phyloP scores from a whole-genome alignment of 2,329 filamentous ascomycete genomes.

The Phyllosticta citriasiana region DNA sequence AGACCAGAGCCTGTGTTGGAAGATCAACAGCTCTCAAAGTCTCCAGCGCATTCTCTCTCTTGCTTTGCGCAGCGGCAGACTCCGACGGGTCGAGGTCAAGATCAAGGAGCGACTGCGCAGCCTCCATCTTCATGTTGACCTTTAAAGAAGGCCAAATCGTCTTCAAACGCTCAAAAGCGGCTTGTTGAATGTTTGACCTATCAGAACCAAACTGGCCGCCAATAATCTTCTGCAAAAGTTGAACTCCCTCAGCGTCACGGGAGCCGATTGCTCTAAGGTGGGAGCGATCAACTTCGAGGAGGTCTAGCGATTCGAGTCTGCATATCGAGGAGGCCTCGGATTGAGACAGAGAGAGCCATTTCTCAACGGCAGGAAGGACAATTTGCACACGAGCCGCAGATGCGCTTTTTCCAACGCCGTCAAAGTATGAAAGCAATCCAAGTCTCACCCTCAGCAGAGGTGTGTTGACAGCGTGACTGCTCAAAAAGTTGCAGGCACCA shows the following conservation, averaged over 20 bases:
- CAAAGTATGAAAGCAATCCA: constrained; percentile 60
- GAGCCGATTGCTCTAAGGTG: constrained; percentile 44
- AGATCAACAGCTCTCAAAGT: constrained; percentile 64
- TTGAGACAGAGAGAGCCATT: constrained; percentile 53
- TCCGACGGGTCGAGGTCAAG: constrained; percentile 41
- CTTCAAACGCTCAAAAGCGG: constrained; percentile 59
- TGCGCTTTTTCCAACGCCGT: constrained; percentile 60
- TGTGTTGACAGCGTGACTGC: constrained; percentile 59
- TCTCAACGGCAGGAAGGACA: constrained; percentile 63
- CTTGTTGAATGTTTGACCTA: constrained; percentile 48
- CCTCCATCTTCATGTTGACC: constrained; percentile 47
- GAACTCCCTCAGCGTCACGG: constrained; percentile 48
- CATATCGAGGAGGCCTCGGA: constrained; percentile 44
- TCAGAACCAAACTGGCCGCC: constrained; percentile 33
- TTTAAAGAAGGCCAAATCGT: constrained; percentile 67
- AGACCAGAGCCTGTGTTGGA: constrained; percentile 59
- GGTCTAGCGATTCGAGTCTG: constrained; percentile 37
- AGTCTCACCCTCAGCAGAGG: constrained; percentile 61
- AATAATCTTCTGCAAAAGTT: constrained; percentile 43
- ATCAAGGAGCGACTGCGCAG: constrained; percentile 54
- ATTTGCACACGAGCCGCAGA: constrained; percentile 63
- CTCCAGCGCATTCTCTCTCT: constrained; percentile 52
- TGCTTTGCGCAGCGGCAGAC: constrained; percentile 27
- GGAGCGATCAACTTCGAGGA: constrained; percentile 41
- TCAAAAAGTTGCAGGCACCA: constrained; percentile 60